These are phyloP conservation scores for Chernovozyma aurita DNA, from an alignment of 1,139 yeast species.

Conservation along the genomic window DNA sequence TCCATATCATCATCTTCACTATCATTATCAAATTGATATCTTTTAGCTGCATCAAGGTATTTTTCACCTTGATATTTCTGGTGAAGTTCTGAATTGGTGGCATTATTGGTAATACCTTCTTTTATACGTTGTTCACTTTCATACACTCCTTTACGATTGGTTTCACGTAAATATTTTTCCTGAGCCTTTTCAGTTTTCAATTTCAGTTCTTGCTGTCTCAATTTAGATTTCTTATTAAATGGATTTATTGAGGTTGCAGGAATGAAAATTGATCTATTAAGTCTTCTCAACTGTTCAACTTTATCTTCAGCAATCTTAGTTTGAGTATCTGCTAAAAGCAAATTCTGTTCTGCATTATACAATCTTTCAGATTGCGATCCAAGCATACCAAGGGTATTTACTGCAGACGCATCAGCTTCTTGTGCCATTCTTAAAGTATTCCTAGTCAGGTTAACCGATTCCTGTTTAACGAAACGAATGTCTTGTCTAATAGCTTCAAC, in stretches of 20 bases:
- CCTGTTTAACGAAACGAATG: constrained; percentile 80
- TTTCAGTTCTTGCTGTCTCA: constrained; percentile 70
- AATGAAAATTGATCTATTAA: constrained; percentile 78
- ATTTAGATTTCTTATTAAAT: constrained; percentile 75
- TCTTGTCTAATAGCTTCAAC: constrained; percentile 85
- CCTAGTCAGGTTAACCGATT: constrained; percentile 79
- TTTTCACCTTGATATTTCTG: constrained; percentile 49
- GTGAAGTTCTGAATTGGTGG: constrained; percentile 36
- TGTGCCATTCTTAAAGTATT: constrained; percentile 85
- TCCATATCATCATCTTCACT: constrained; percentile 59
- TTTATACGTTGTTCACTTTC: constrained; percentile 45
- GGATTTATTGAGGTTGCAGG: constrained; percentile 78
- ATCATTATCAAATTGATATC: constrained; percentile 51
- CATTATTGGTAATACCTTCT: constrained; percentile 35
- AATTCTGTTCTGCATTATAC: constrained; percentile 71
- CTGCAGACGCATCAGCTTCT: constrained; percentile 88
- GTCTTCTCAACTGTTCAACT: constrained; percentile 72
- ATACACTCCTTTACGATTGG: constrained; percentile 40
- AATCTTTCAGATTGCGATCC: constrained; percentile 89
- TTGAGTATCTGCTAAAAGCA: constrained; percentile 77
- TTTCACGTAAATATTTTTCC: constrained; percentile 49
- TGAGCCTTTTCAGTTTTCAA: constrained; percentile 62
- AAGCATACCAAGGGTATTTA: constrained; percentile 84
- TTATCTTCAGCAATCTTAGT: constrained; percentile 80
- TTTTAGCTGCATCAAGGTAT: constrained; percentile 42